These are phyloP conservation scores for Pterula multifida DNA, from an alignment of 1,284 basidiomycete genomes.

Conservation along the genomic window DNA sequence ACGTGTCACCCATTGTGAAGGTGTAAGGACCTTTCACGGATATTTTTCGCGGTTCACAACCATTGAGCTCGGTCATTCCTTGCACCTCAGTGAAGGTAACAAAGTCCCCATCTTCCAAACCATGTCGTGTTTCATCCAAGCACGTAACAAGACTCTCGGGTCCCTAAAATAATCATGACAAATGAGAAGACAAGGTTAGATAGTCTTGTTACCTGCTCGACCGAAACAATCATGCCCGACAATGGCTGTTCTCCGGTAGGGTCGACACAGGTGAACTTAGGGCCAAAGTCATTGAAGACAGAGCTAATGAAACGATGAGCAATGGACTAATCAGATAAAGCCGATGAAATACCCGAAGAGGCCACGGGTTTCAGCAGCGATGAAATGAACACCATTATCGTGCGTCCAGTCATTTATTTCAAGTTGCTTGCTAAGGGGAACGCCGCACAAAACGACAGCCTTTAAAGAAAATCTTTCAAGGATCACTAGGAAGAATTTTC, in stretches of 20 bases:
- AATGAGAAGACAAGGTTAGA: background rate
- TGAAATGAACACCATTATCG: slow-evolving; percentile 81
- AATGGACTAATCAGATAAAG: slow-evolving; percentile 5
- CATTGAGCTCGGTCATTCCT: slow-evolving; percentile 90
- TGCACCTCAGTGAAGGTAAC: slow-evolving; percentile 97
- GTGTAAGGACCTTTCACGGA: slow-evolving; percentile 95
- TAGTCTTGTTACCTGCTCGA: slow-evolving; percentile 52
- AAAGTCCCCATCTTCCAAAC: slow-evolving; percentile 95
- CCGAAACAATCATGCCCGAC: slow-evolving; percentile 90
- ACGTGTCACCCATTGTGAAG: slow-evolving; percentile 88
- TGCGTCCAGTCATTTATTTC: slow-evolving; percentile 96
- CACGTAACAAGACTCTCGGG: slow-evolving; percentile 90
- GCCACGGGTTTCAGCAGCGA: slow-evolving; percentile 86
- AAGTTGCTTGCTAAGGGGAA: slow-evolving; percentile 71
- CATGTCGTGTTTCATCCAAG: slow-evolving; percentile 94
- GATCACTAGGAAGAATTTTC: slow-evolving; percentile 2
- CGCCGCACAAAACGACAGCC: slow-evolving; percentile 86
- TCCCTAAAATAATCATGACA: slow-evolving; percentile 38
- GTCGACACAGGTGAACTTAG: slow-evolving; percentile 91
- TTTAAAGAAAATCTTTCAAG: slow-evolving; percentile 19
- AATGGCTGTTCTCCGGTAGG: slow-evolving; percentile 92
- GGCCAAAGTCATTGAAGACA: slow-evolving; percentile 95
- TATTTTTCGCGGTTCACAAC: slow-evolving; percentile 84
- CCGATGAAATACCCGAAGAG: slow-evolving; percentile 71
- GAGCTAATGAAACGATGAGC: slow-evolving; percentile 35